Percentiles rank a stretch among this genome's conserved stretches.
Evolutionary conservation across 179 eudicot genomes (phyloP).

Genomic region (Carnegiea gigantea): DNA sequence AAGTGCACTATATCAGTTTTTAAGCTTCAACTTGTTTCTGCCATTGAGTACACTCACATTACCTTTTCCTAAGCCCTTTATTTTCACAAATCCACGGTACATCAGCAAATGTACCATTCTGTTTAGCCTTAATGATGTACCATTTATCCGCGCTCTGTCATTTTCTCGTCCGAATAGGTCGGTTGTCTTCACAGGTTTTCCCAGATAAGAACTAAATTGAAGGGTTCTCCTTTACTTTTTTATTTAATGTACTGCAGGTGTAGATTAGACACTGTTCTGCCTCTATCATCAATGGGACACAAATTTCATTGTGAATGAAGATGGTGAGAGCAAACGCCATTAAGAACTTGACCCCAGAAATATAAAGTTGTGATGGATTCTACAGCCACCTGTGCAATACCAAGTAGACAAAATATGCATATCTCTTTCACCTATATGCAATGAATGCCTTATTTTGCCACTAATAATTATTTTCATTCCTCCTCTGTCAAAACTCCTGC

Average conservation of each 20-base stretch:
- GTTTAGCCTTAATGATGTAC: slow-evolving; percentile 10
- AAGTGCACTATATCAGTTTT: neutral
- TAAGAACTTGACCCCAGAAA: slow-evolving; percentile 12
- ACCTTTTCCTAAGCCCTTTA: neutral
- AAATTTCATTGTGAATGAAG: neutral
- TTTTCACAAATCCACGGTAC: neutral
- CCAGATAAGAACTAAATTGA: slow-evolving; percentile 22
- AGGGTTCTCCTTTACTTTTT: slow-evolving; percentile 19
- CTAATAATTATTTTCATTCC: slow-evolving; percentile 7
- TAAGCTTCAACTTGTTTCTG: neutral
- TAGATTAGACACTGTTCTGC: slow-evolving; percentile 22
- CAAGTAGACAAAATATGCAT: slow-evolving; percentile 12
- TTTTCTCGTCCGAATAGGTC: slow-evolving; percentile 18
- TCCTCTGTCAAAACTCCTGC: neutral
- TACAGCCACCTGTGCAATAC: slow-evolving; percentile 25
- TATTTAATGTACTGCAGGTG: slow-evolving; percentile 25
- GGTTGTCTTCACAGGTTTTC: slow-evolving; percentile 10
- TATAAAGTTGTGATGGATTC: slow-evolving; percentile 25
- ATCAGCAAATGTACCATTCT: slow-evolving; percentile 14
- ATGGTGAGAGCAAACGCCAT: slow-evolving; percentile 17
- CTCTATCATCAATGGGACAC: slow-evolving; percentile 18
- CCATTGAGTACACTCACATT: slow-evolving; percentile 1
- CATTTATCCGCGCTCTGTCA: slow-evolving; percentile 14
- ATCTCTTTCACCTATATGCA: slow-evolving; percentile 10
- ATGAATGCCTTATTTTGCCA: slow-evolving; percentile 19